Conservation (phyloP, 2,329 filamentous ascomycete genomes). For the Neurospora sp. region DNA sequence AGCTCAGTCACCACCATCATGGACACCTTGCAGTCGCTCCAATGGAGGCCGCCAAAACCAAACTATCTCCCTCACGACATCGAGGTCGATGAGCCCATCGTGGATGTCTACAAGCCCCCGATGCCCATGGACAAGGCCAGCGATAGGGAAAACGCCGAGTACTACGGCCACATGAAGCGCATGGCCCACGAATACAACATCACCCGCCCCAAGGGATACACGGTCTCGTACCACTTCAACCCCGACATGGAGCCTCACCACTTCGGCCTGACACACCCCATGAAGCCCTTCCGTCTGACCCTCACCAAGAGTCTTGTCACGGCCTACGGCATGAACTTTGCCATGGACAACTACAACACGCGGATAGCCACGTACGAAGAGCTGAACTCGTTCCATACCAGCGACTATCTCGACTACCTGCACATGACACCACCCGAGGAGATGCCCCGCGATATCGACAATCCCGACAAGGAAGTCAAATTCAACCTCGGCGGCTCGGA, state of each 20-base stretch:
- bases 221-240: constrained; percentile 91
- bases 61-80: constrained; percentile 50
- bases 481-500: constrained; percentile 88
- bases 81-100: constrained; percentile 38
- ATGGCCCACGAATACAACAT: constrained; percentile 57
- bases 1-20: constrained; percentile 16
- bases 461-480: constrained; percentile 50
- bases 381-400: constrained; percentile 74
- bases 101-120: constrained; percentile 36
- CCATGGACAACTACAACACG: constrained; percentile 89
- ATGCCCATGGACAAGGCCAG: constrained; percentile 39
- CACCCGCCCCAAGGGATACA: constrained; percentile 72
- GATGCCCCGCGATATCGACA: constrained; percentile 55
- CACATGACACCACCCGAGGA: constrained; percentile 58
- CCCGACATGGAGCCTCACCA: constrained; percentile 92
- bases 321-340: constrained; percentile 89
- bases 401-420: constrained; percentile 86
- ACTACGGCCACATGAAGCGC: constrained; percentile 47
- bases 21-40: constrained; percentile 21
- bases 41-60: constrained; percentile 38
- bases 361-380: constrained; percentile 80
- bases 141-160: constrained; percentile 46
- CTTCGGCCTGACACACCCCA: constrained; percentile 92
- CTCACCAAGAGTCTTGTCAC: constrained; percentile 91
- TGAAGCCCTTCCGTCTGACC: constrained; percentile 97